phyloP scores from a whole-genome alignment of 768 basidiomycete genomes.

The Leccinum boreale region DNA sequence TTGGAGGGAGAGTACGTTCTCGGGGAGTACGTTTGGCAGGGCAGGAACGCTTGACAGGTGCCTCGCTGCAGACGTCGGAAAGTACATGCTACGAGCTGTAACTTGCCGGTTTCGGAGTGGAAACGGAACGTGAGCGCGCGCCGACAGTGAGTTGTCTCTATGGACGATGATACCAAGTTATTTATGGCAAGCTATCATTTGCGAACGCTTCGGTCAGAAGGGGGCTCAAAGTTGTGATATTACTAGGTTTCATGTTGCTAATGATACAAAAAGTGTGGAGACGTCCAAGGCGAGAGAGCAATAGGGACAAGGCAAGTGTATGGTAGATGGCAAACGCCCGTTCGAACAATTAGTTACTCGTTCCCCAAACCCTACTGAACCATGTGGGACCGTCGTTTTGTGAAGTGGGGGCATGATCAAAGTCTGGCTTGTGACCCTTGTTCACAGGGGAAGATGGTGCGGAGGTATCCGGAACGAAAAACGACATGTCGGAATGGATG shows the following conservation, averaged over 20 bases:
- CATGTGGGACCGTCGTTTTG: slow-evolving; percentile 18
- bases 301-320: slow-evolving; percentile 16
- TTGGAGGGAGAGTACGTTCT: slow-evolving; percentile 54
- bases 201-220: background rate
- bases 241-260: slow-evolving; percentile 20
- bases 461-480: slow-evolving; percentile 21
- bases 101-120: background rate
- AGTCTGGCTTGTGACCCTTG: slow-evolving; percentile 18
- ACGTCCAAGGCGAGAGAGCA: slow-evolving; percentile 8
- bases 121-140: background rate
- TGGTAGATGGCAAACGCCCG: slow-evolving; percentile 8
- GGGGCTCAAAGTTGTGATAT: slow-evolving; percentile 17
- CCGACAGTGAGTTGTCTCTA: background rate
- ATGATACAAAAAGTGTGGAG: slow-evolving; percentile 30
- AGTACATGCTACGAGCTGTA: slow-evolving; percentile 57
- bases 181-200: too few relatives aligned
- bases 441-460: slow-evolving; percentile 10
- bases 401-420: slow-evolving; percentile 4
- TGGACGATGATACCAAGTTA: slow-evolving; percentile 1
- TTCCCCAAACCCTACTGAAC: slow-evolving; percentile 27
- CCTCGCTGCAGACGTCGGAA: slow-evolving; percentile 76
- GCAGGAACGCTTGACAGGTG: slow-evolving; percentile 68
- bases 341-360: slow-evolving; percentile 8
- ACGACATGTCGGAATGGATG: slow-evolving; percentile 33
- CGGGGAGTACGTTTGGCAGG: slow-evolving; percentile 59